Evolutionary conservation across 1,284 basidiomycete genomes (phyloP).

Genomic region (Sporisorium sorghi): DNA sequence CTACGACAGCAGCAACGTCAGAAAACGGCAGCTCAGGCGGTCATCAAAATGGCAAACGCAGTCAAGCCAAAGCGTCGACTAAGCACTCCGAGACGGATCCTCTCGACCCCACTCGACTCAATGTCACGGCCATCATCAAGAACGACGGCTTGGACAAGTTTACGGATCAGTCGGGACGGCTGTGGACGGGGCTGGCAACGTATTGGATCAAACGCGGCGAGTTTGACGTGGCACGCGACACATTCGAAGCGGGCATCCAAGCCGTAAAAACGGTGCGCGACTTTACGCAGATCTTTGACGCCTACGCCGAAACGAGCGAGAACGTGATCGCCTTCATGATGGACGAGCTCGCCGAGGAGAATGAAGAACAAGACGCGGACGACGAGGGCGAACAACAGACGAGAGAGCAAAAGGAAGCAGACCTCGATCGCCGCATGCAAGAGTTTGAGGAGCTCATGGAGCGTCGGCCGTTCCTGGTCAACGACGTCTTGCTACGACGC

Average conservation of each 20-base stretch:
- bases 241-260: conserved; percentile 88
- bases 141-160: conserved; percentile 88
- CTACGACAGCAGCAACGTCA: not conserved
- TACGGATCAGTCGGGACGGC: conserved; percentile 92
- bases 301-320: conserved; percentile 93
- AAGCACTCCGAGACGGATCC: conserved; percentile 81
- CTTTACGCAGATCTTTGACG: conserved; percentile 98
- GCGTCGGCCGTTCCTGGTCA: conserved; percentile 92
- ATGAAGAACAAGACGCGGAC: conserved; percentile 38
- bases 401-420: conserved; percentile 80
- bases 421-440: conserved; percentile 89
- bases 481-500: conserved; percentile 90
- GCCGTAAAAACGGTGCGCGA: conserved; percentile 92
- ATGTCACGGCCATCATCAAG: conserved; percentile 86
- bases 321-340: conserved; percentile 91
- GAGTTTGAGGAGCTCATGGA: conserved; percentile 96
- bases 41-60: conserved; percentile 72
- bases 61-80: conserved; percentile 23
- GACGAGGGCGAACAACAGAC: conserved; percentile 43
- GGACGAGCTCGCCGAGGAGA: conserved; percentile 78
- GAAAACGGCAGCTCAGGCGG: conserved; percentile 7
- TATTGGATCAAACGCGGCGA: conserved; percentile 98
- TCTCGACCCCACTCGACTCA: conserved; percentile 78
- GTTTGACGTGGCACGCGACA: conserved; percentile 86
- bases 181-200: conserved; percentile 96